These are phyloP conservation scores for Globisporangium ultimum DNA, from an alignment of 352 stramenopile genomes.

Conservation along the genomic window DNA sequence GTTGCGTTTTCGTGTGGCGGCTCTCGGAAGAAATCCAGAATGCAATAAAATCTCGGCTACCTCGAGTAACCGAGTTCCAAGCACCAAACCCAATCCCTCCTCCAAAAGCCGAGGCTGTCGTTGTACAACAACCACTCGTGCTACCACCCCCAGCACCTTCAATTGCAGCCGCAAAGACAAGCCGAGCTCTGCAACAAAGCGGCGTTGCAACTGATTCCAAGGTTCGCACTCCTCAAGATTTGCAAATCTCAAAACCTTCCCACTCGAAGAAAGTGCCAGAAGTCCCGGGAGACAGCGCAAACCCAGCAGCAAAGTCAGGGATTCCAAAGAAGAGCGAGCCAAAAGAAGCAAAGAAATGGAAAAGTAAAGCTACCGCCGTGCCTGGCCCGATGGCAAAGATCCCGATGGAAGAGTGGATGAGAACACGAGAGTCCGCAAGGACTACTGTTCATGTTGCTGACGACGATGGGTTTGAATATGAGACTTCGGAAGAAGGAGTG, in stretches of 20 bases:
- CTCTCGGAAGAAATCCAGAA: constrained; percentile 72
- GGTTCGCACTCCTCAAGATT: not conserved
- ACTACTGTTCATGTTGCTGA: constrained; percentile 32
- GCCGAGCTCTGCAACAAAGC: not conserved
- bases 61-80: constrained; percentile 30
- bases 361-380: constrained; percentile 36
- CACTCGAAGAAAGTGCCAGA: constrained; percentile 1
- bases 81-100: constrained; percentile 24
- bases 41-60: constrained; percentile 58
- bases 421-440: constrained; percentile 52
- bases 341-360: constrained; percentile 36
- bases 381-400: constrained; percentile 52
- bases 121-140: constrained; percentile 11
- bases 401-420: constrained; percentile 74
- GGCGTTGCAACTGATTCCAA: not conserved
- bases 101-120: constrained; percentile 4
- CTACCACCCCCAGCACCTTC: constrained; percentile 28
- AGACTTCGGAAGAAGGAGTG: not conserved
- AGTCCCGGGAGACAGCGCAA: not conserved
- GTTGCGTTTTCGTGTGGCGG: constrained; percentile 88
- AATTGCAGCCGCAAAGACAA: constrained; percentile 7
- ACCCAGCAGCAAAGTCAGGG: not conserved
- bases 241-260: not conserved
- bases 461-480: not conserved
- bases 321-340: constrained; percentile 8